phyloP scores from a whole-genome alignment of 768 basidiomycete species.

The Amanita muscaria region DNA sequence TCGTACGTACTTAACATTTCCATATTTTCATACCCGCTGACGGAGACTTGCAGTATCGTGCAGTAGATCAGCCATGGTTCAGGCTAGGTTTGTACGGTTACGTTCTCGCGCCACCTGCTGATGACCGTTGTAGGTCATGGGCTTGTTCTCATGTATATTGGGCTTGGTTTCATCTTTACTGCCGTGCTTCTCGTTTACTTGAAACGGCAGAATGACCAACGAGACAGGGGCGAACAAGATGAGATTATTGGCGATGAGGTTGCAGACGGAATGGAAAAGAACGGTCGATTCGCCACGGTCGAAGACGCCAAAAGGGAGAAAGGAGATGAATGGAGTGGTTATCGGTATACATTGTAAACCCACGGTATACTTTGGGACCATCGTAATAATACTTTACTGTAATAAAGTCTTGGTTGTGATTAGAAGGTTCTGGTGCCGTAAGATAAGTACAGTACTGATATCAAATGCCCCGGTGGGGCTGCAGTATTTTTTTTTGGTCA shows the following conservation, averaged over 20 bases:
- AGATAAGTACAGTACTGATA: too few species aligned
- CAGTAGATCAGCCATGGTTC: slow-evolving; percentile 60
- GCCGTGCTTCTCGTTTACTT: slow-evolving; percentile 32
- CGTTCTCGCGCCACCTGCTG: slow-evolving; percentile 16
- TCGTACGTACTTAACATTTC: slow-evolving; percentile 34
- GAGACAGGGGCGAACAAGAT: slow-evolving; percentile 60
- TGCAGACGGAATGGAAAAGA: slow-evolving; percentile 32
- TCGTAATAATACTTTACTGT: too few species aligned
- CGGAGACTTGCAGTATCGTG: too few species aligned
- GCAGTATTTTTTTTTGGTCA: too few species aligned
- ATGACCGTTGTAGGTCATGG: slow-evolving; percentile 18
- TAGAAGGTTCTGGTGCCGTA: too few species aligned
- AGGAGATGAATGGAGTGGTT: slow-evolving; percentile 71
- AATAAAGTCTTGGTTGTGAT: too few species aligned
- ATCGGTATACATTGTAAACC: slow-evolving; percentile 55
- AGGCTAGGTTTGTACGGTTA: slow-evolving; percentile 34
- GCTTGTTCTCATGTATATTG: slow-evolving; percentile 67
- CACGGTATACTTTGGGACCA: too few species aligned
- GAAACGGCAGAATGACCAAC: slow-evolving; percentile 51
- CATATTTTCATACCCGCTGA: slow-evolving; percentile 1
- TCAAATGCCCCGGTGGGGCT: too few species aligned
- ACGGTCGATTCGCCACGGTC: slow-evolving; percentile 48
- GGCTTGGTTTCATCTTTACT: slow-evolving; percentile 47
- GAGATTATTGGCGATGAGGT: slow-evolving; percentile 52
- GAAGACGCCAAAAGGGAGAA: slow-evolving; percentile 62